Base-by-base conservation (phyloP, 2,329 filamentous ascomycete genomes). In the Monosporascus sp. region DNA sequence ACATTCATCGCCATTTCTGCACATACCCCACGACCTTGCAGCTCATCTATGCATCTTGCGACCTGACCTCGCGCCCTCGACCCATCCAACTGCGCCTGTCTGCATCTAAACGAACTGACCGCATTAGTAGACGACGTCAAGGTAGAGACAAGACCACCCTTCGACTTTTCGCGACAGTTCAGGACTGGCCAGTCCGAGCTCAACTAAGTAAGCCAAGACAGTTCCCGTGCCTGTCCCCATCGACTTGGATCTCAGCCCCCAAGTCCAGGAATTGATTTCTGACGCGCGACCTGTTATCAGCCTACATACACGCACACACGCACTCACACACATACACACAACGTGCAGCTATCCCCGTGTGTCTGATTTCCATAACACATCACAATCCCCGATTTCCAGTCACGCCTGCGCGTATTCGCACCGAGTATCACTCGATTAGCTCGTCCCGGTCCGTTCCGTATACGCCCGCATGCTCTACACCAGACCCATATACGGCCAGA, bases 1-100 rank as follows among this genome's bases (percentile, higher is more conserved):
- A 6, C 43, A 46, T 26, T 24, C 43, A 27, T 46, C 43, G 16
- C 43, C 26, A 63, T 63, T 68, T 62, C 66, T 68, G 65, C 67
- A 68, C 57, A 59, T 68, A 72, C 70, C 70, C 72, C 70, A 72
- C 68, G 66, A 63, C 60, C 59, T 63, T 63, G 58, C 63, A 63
- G 58, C 59, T 57, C 56, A 60, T 52, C 59, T 54, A 56, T 57
- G 49, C 37, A 41, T 41, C 37, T 50, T 43, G 22, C 47, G 47
- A 38, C 49, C 51, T 22, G 40, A 50, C 22, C 46, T 50, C 41
- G 6, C 48, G 44, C 16, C 49, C 51, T 45, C 9, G 31, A 48
- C 35, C 31, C 44, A 20, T 20, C 20, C 48, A 26, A 37, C 38
- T 55, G 37, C 37, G 45, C n/a, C 45, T 31, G 16, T 52, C 27